Percentiles rank a stretch among this genome's conserved stretches.
Conservation (phyloP, 257 asterid species). For the Nicotiana otophora region DNA sequence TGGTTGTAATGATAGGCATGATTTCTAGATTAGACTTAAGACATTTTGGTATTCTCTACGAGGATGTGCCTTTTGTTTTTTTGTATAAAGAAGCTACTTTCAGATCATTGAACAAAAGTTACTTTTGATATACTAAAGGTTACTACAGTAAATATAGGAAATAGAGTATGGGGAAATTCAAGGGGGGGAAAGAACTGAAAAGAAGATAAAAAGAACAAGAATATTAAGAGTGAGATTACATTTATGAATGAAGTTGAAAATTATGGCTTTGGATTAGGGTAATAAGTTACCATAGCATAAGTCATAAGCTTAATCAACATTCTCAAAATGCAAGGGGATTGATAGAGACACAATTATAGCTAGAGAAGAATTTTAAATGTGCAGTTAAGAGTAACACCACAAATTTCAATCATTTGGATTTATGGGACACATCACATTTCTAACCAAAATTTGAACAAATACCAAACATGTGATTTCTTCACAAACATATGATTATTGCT, state of each 20-base stretch:
- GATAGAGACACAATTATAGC: conserved; percentile 1
- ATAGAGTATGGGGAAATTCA: neutral
- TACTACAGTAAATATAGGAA: neutral
- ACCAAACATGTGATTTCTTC: neutral
- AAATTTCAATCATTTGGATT: neutral
- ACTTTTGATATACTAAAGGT: neutral
- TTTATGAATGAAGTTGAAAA: neutral
- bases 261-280: neutral
- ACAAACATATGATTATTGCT: neutral
- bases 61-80: neutral
- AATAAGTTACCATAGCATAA: neutral
- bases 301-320: neutral
- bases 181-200: too few species aligned
- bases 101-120: neutral
- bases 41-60: neutral
- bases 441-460: neutral
- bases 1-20: neutral
- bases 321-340: neutral
- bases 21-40: neutral
- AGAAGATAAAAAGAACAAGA: neutral
- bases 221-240: neutral
- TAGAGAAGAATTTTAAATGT: neutral
- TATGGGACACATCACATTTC: neutral
- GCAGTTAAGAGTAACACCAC: neutral
- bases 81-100: neutral